phyloP scores from a whole-genome alignment of 2,329 filamentous ascomycete genomes.

The Claviceps sp. region DNA sequence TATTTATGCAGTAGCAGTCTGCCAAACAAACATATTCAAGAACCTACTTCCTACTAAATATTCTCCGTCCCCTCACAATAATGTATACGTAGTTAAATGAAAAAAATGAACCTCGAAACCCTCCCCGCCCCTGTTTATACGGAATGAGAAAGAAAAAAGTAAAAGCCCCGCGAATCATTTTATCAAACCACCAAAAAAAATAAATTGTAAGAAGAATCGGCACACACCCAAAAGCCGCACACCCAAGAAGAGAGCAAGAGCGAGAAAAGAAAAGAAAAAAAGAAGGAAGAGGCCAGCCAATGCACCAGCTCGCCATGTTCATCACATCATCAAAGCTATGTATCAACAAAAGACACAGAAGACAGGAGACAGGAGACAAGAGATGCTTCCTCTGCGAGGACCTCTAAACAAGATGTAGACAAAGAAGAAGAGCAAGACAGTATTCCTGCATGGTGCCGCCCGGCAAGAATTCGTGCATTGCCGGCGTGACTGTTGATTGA shows the following conservation, averaged over 20 bases:
- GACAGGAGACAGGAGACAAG: slow-evolving; percentile 2
- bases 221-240: no score
- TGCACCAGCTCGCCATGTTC: slow-evolving; percentile 6
- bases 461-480: slow-evolving; percentile 6
- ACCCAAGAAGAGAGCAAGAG: not conserved
- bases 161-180: slow-evolving; percentile 1
- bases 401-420: not conserved
- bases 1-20: no score
- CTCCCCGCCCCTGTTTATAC: not conserved
- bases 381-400: not conserved
- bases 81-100: no score
- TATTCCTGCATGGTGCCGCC: not conserved
- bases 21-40: no score
- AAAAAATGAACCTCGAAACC: no score
- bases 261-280: not conserved
- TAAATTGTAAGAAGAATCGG: not conserved
- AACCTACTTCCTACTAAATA: no score
- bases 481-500: slow-evolving; percentile 13
- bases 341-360: slow-evolving; percentile 6
- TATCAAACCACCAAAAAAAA: not conserved
- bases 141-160: slow-evolving; percentile 2
- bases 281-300: not conserved
- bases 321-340: slow-evolving; percentile 13
- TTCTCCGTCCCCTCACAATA: no score
- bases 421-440: no score